phyloP scores from a whole-genome alignment of 2,329 filamentous ascomycete genomes.

The Calonectria montana region DNA sequence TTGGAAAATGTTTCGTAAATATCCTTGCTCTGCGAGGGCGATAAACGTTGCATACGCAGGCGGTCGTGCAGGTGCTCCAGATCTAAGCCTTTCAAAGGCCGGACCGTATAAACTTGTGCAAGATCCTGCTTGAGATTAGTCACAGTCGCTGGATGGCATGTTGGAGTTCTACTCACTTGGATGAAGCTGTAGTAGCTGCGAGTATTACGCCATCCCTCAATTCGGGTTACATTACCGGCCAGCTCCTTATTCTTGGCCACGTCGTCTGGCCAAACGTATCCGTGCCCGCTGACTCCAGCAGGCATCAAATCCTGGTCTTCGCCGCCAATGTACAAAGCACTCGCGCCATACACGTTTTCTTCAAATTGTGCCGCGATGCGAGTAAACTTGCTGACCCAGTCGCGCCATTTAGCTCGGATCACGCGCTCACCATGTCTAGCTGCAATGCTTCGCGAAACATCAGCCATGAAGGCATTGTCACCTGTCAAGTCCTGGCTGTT shows the following conservation, averaged over 20 bases:
- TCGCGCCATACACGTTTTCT: constrained; percentile 93
- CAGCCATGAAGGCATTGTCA: constrained; percentile 89
- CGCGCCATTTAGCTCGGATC: constrained; percentile 91
- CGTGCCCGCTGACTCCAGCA: constrained; percentile 79
- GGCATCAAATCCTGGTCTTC: constrained; percentile 73
- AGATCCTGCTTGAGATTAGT: constrained; percentile 64
- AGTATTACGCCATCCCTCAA: constrained; percentile 97
- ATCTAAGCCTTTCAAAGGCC: constrained; percentile 84
- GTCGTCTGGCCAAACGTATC: constrained; percentile 95
- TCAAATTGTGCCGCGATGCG: constrained; percentile 94
- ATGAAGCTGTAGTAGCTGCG: constrained; percentile 96
- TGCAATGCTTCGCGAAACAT: constrained; percentile 84
- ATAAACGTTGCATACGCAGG: constrained; percentile 83
- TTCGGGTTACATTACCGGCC: constrained; percentile 89
- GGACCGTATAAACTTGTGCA: constrained; percentile 70
- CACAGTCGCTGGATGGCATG: not conserved
- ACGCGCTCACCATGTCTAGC: constrained; percentile 90
- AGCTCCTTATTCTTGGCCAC: constrained; percentile 84
- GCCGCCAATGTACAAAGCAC: constrained; percentile 85
- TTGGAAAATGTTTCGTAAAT: constrained; percentile 86
- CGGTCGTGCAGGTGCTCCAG: constrained; percentile 94
- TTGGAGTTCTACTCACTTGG: constrained; percentile 65
- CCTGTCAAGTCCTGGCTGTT: constrained; percentile 78
- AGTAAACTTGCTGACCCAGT: constrained; percentile 95
- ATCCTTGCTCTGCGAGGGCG: constrained; percentile 79